These are phyloP conservation scores for Russula sp. DNA, from an alignment of 768 basidiomycete genomes.

Conservation along the genomic window DNA sequence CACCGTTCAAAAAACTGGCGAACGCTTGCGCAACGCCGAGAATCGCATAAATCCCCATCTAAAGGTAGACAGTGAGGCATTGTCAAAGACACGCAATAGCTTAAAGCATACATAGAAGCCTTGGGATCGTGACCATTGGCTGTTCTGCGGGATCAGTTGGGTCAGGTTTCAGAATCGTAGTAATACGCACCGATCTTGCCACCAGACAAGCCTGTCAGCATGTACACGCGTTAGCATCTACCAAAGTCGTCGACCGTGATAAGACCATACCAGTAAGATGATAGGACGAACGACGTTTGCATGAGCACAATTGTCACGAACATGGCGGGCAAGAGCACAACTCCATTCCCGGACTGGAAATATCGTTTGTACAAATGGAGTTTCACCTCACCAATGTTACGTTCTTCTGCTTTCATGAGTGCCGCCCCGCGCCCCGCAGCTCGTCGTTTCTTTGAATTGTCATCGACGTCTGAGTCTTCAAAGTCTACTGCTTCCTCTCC, in stretches of 20 bases:
- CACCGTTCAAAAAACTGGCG: conserved; percentile 64
- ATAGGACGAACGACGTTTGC: conserved; percentile 70
- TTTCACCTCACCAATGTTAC: conserved; percentile 73
- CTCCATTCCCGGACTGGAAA: conserved; percentile 65
- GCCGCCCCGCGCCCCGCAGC: conserved; percentile 45
- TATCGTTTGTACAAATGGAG: conserved; percentile 58
- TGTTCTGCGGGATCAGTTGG: conserved; percentile 33
- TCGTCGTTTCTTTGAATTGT: conserved; percentile 40
- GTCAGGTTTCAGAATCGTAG: neutral
- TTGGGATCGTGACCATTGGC: conserved; percentile 54
- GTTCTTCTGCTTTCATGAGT: conserved; percentile 83
- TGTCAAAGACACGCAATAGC: neutral
- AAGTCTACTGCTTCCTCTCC: conserved; percentile 45
- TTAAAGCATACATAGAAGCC: conserved; percentile 68
- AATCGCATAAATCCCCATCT: conserved; percentile 82
- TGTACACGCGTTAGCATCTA: conserved; percentile 10
- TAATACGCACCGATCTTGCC: conserved; percentile 60
- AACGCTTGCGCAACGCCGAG: conserved; percentile 71
- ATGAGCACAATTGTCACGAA: conserved; percentile 57
- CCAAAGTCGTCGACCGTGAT: neutral
- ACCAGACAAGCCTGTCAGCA: conserved; percentile 68
- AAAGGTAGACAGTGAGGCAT: conserved; percentile 15
- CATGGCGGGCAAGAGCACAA: conserved; percentile 59
- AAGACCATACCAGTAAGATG: conserved; percentile 64
- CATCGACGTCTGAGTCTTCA: conserved; percentile 37